Evolutionary conservation across 371 early-diverging fungal species (phyloP), one percentile per base, ranked within the genome.

Genomic region (Mucor plumbeus): DNA sequence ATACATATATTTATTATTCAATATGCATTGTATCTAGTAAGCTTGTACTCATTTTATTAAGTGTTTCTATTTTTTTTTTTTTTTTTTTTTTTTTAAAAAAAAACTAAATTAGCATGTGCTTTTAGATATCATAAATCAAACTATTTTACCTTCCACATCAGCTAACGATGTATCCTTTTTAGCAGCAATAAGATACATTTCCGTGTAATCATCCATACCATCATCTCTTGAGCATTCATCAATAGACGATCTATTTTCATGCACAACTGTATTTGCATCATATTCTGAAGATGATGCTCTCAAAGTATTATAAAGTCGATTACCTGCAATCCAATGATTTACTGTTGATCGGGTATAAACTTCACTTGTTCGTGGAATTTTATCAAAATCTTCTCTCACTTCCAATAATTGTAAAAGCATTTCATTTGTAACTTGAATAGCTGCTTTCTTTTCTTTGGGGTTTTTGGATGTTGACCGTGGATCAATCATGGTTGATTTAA

Each of bases 291-390:
- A 40, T 4, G 39, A 34, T 19, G 58, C 13, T 41, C 60, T 63
- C 14, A 65, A 40, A 3, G 78, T 56, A 36, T 81, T 77, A 19
- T 80, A 83, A 35, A 82, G 64, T 40, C 87, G 74, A 34, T 82
- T 79, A 4, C 87, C 88, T 14, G 87, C 85, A 48, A 89, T 73
- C 90, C 90, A 89, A 64, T 85, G 77, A 55, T 88, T 86, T 15
- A 80, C 55, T 11, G 84, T 84, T 13, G 90, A 87, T 17, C 86
- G 76, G n/a, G 90, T 85, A 71, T 86, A 85, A 2, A 88, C 81
- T 67, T 89, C 87, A 38, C 70, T 78, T 9, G 85, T 78, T 17
- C 76, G 80, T 13, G 85, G 79, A 31, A 85, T 64, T 74, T 79
- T 73, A 35, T 82, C 82, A 68, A 88, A 86, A 58, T 88, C 88